phyloP scores from a whole-genome alignment of 129 eudicot genomes.

The Flaveria ramosissima region DNA sequence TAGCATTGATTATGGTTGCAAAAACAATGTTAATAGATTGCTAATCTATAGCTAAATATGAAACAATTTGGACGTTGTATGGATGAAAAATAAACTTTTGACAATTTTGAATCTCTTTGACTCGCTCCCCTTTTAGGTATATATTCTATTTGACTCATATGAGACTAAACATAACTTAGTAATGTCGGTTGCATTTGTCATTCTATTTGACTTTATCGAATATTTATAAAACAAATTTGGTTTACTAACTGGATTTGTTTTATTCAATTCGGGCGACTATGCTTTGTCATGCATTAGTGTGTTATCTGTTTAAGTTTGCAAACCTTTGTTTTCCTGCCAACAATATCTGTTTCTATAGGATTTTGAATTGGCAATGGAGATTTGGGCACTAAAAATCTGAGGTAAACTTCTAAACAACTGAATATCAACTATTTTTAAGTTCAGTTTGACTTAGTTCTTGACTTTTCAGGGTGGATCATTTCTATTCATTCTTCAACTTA shows the following conservation, averaged over 20 bases:
- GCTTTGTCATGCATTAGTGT: neutral
- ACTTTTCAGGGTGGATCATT: conserved; percentile 13
- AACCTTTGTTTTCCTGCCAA: neutral
- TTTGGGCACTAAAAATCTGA: conserved; percentile 8
- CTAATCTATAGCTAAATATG: neutral
- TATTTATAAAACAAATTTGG: neutral
- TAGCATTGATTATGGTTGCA: neutral
- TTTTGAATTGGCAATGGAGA: neutral
- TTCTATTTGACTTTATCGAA: no score
- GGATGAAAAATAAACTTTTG: no score
- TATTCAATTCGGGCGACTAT: neutral
- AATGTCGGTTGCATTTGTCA: no score
- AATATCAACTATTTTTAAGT: neutral
- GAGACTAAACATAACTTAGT: neutral
- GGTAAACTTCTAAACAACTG: neutral
- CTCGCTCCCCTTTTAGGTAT: no score
- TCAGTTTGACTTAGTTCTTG: neutral
- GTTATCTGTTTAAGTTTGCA: neutral
- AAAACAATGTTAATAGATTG: neutral
- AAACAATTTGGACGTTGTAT: no score
- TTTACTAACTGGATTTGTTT: neutral
- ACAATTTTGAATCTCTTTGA: no score
- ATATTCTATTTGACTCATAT: no score
- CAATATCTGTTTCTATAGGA: neutral
- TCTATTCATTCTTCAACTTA: neutral